These are phyloP conservation scores for Hippophae tibetana DNA, from an alignment of 306 rosid genomes.

Conservation along the genomic window DNA sequence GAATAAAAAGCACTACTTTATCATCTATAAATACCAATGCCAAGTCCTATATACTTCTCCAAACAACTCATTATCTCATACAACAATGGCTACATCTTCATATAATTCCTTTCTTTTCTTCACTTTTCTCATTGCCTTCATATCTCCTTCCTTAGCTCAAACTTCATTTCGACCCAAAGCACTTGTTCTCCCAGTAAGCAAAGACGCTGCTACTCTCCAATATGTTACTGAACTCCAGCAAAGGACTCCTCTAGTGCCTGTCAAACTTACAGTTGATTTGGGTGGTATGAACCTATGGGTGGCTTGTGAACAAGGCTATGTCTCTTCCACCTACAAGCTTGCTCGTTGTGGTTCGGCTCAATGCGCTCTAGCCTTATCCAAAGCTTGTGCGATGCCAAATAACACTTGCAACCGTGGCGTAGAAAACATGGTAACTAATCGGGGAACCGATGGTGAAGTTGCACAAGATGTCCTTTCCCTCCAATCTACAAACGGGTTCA, in stretches of 20 bases:
- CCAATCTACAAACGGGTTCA: slow-evolving; percentile 24
- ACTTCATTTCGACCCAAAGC: not conserved
- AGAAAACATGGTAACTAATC: slow-evolving; percentile 23
- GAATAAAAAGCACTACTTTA: too few species aligned
- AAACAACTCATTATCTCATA: too few species aligned
- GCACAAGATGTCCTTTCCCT: slow-evolving; percentile 29
- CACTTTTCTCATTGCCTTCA: not conserved
- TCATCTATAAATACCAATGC: too few species aligned
- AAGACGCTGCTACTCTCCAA: not conserved
- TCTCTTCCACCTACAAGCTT: slow-evolving; percentile 43
- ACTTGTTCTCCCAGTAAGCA: not conserved
- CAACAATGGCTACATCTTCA: too few species aligned
- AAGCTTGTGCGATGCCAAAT: slow-evolving; percentile 7
- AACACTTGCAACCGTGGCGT: slow-evolving; percentile 27
- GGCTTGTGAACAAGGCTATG: slow-evolving; percentile 32
- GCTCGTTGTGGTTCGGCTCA: slow-evolving; percentile 37
- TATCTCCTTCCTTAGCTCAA: not conserved
- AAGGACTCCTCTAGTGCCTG: slow-evolving; percentile 50
- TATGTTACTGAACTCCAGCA: slow-evolving; percentile 12
- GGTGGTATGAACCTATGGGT: slow-evolving; percentile 56
- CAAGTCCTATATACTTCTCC: too few species aligned
- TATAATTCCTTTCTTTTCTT: too few species aligned
- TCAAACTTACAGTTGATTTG: slow-evolving; percentile 49
- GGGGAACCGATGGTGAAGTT: slow-evolving; percentile 21
- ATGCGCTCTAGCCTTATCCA: slow-evolving; percentile 28